Base-by-base conservation (phyloP, 1,284 basidiomycete genomes). In the Austroboletus rostrupii region DNA sequence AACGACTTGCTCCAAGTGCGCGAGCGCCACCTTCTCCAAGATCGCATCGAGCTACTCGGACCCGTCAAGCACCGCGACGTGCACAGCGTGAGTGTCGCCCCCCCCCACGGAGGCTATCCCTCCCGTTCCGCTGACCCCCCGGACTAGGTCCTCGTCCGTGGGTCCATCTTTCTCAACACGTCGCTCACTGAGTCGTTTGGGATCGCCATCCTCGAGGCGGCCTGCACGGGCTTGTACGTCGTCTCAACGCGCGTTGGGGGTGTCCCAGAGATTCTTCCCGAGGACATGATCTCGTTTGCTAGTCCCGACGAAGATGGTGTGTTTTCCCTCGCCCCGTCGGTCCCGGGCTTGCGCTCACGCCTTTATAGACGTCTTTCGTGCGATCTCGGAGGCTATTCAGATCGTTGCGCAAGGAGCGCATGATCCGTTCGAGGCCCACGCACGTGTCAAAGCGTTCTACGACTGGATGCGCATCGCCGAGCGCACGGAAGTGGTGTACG, bases 121-220 rank as follows among this genome's bases (percentile, higher is more conserved):
- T n/a, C n/a, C n/a, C n/a, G n/a, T n/a, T 14, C 5, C 38, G 13
- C 19, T 35, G 28, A 37, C 43, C 45, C 42, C 5, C 14, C 28
- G 16, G 14, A 23, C 11, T 56, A 93, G 90, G 84, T 97, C 20
- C 78, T 99, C 19, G 73, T 77, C 9, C 80, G 84, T 43, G 94
- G 95, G 0, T 78, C 92, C 10, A 95, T 99, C 55, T 98, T 92
- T 70, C 78, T 99, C 72, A 97, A 96, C 66, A 96, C 96, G 0
- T 95, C 92, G 0, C 77, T 99, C 19, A 99, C 96, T 1, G 96
- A 99, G 68, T 83, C 97, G 0, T 99, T 99, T 61, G 96, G 97
- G 0, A 99, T 96, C 56, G 89, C 90, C 9, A 93, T 97, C 57
- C 79, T 99, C 43, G 97, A 99, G 74, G 97, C 97, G 0, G 97